These are phyloP conservation scores for Podila horticola DNA, from an alignment of 192 early-diverging fungal species.

Conservation along the genomic window DNA sequence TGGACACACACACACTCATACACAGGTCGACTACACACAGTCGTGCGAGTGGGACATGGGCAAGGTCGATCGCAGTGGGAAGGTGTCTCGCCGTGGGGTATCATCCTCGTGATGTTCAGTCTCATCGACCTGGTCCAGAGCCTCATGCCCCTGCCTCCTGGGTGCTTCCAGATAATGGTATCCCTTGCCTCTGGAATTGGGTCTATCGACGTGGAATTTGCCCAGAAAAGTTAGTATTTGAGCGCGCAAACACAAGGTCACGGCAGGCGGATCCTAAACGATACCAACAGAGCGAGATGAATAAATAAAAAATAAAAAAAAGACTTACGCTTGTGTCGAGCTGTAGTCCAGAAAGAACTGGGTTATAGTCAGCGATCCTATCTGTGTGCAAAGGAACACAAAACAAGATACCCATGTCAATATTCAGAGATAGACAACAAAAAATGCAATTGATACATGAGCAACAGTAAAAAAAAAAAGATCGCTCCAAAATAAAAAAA, in stretches of 20 bases:
- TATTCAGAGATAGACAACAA: not conserved
- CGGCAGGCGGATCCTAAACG: not conserved
- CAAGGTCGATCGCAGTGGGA: not conserved
- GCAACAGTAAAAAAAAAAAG: not conserved
- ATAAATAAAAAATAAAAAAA: not conserved
- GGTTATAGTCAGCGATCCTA: constrained; percentile 9
- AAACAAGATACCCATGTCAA: not conserved
- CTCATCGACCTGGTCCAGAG: not conserved
- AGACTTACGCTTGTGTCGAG: not conserved
- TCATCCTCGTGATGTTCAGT: not conserved
- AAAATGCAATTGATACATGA: not conserved
- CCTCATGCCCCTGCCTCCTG: not conserved
- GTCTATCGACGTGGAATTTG: not conserved
- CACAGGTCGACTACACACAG: not conserved
- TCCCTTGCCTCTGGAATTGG: not conserved
- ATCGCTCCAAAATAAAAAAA: not conserved
- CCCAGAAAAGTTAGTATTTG: not conserved
- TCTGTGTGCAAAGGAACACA: not conserved
- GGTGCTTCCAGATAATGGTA: not conserved
- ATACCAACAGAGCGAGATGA: not conserved
- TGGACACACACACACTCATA: no score
- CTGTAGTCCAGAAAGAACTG: constrained; percentile 9
- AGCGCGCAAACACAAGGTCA: not conserved
- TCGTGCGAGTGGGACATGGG: not conserved
- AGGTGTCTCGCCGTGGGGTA: constrained; percentile 1